A percentile compares a stretch with the other conserved stretches of the same genome.
phyloP scores from a whole-genome alignment of 306 rosid genomes.

The Arachis stenosperma region DNA sequence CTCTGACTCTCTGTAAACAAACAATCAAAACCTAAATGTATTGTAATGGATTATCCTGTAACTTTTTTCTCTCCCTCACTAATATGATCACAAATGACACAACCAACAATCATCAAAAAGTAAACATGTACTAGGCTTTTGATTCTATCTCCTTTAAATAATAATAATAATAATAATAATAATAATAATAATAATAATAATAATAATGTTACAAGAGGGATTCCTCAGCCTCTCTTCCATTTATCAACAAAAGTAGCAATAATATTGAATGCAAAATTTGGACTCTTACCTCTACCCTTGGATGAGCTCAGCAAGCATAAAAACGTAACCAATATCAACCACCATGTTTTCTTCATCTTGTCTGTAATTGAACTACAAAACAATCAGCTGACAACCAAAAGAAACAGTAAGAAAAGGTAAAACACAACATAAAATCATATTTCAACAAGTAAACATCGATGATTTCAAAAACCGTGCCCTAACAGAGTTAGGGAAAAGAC shows the following conservation, averaged over 20 bases:
- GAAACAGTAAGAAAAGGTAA: not conserved
- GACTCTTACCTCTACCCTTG: slow-evolving; percentile 60
- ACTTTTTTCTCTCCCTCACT: too few species aligned
- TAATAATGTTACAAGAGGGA: not conserved
- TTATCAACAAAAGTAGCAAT: slow-evolving; percentile 16
- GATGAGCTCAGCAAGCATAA: slow-evolving; percentile 50
- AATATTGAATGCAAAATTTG: slow-evolving; percentile 15
- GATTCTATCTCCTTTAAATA: not conserved
- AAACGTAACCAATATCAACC: slow-evolving; percentile 52
- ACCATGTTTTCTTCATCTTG: slow-evolving; percentile 54
- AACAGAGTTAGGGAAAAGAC: too few species aligned
- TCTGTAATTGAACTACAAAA: slow-evolving; percentile 37
- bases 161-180: too few species aligned
- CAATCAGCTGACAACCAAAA: not conserved
- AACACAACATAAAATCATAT: not conserved
- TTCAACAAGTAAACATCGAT: not conserved
- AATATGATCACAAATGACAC: not conserved
- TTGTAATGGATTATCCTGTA: too few species aligned
- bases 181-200: not conserved
- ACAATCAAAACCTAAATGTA: too few species aligned
- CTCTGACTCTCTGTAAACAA: too few species aligned
- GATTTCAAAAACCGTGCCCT: not conserved
- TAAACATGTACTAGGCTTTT: not conserved
- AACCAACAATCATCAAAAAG: slow-evolving; percentile 5
- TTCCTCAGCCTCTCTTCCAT: not conserved